These are phyloP conservation scores for Aspergillus sclerotiicarbonarius DNA, from an alignment of 495 filamentous ascomycete genomes.

Conservation along the genomic window DNA sequence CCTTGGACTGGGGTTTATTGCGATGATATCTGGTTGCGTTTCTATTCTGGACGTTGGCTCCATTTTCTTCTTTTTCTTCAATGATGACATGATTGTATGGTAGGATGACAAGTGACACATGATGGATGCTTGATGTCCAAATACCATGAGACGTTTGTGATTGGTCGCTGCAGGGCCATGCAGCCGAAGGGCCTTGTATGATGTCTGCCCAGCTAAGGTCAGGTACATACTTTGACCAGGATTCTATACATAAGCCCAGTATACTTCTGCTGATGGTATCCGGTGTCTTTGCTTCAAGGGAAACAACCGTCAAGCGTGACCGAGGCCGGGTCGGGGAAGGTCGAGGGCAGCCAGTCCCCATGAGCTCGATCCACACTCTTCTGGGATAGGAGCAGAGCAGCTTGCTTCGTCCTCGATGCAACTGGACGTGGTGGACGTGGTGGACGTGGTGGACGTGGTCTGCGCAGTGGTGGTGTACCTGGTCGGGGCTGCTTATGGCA, in stretches of 20 bases:
- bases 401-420: no score
- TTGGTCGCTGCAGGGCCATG: background rate
- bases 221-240: no score
- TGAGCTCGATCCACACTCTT: no score
- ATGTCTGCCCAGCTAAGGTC: background rate
- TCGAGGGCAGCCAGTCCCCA: no score
- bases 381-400: no score
- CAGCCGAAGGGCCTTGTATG: background rate
- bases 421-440: no score
- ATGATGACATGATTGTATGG: constrained; percentile 16
- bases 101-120: constrained; percentile 4
- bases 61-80: constrained; percentile 23
- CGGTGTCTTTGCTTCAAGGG: no score
- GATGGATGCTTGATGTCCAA: background rate
- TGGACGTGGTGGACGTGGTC: constrained; percentile 22
- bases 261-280: no score
- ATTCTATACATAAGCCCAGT: no score
- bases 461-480: constrained; percentile 16
- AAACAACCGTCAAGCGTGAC: no score
- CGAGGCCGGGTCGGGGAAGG: no score
- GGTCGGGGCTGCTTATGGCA: constrained; percentile 38
- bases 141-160: background rate
- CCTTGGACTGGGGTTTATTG: background rate
- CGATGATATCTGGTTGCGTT: background rate
- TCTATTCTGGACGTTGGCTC: constrained; percentile 10